These are phyloP conservation scores for Russula earlei DNA, from an alignment of 768 basidiomycete genomes.

Conservation along the genomic window DNA sequence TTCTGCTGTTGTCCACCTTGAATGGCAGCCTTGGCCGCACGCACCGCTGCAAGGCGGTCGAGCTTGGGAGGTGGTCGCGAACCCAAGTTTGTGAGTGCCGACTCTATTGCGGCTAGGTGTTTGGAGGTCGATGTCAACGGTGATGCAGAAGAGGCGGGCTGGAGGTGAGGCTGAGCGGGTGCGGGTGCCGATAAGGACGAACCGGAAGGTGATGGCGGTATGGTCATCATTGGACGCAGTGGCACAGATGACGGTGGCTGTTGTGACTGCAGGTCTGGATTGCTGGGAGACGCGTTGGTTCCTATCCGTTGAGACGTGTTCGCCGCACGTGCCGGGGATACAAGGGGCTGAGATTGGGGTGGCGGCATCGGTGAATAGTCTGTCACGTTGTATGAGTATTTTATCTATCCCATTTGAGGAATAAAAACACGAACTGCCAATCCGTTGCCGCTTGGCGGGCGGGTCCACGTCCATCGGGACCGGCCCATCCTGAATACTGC, in stretches of 20 bases:
- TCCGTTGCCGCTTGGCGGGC: conserved; percentile 7
- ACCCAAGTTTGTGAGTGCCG: background rate
- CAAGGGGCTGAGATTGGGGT: background rate
- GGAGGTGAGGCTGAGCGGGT: background rate
- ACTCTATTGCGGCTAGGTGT: background rate
- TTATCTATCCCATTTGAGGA: background rate
- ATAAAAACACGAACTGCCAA: background rate
- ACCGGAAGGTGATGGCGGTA: background rate
- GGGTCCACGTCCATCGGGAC: conserved; percentile 6
- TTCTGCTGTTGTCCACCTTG: background rate
- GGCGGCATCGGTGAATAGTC: background rate
- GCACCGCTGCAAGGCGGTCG: background rate
- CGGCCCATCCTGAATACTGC: background rate
- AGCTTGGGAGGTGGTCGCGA: background rate
- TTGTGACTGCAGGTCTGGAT: background rate
- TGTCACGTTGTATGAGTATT: background rate
- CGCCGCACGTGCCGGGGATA: background rate
- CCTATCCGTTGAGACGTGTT: background rate
- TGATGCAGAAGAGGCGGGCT: background rate
- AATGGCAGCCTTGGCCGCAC: conserved; percentile 5
- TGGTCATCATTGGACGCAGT: background rate
- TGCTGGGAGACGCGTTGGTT: background rate
- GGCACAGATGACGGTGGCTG: background rate
- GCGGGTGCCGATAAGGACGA: background rate
- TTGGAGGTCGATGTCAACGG: background rate